phyloP scores from a whole-genome alignment of 768 basidiomycete species.

The Termitomyces sp. region DNA sequence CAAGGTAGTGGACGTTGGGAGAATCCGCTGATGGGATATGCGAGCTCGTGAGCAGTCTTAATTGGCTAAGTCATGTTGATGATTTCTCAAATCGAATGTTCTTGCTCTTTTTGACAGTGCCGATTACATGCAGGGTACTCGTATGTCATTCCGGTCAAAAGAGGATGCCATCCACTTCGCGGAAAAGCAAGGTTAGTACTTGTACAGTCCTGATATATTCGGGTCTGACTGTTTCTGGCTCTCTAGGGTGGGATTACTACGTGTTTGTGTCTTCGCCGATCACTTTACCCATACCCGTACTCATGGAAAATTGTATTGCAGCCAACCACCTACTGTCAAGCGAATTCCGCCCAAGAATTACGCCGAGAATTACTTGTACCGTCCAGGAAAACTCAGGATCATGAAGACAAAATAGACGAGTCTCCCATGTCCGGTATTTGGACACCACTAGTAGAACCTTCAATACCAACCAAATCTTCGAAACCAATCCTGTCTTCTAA shows the following conservation, averaged over 20 bases:
- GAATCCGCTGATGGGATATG: slow-evolving; percentile 97
- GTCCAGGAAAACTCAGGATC: slow-evolving; percentile 72
- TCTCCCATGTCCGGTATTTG: background rate
- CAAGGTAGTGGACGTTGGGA: slow-evolving; percentile 92
- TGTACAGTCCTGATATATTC: background rate
- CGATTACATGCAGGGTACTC: slow-evolving; percentile 94
- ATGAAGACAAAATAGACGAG: slow-evolving; percentile 81
- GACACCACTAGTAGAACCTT: background rate
- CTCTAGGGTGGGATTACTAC: slow-evolving; percentile 88
- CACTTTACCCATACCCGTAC: slow-evolving; percentile 5
- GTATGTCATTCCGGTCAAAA: slow-evolving; percentile 76
- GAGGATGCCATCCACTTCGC: slow-evolving; percentile 93
- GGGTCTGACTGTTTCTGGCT: slow-evolving; percentile 9
- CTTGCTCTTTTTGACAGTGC: slow-evolving; percentile 46
- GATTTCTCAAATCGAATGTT: background rate
- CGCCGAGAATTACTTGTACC: slow-evolving; percentile 88
- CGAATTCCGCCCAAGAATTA: slow-evolving; percentile 85
- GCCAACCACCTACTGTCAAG: slow-evolving; percentile 56
- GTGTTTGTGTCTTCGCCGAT: slow-evolving; percentile 48
- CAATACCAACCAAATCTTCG: background rate
- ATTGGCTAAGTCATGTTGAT: background rate
- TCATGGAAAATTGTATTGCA: slow-evolving; percentile 16
- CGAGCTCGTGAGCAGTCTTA: slow-evolving; percentile 71
- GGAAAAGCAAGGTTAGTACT: slow-evolving; percentile 82
- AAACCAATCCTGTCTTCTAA: background rate